Evolutionary conservation across 257 asterid genomes (phyloP).

Genomic region (Petunia secreta): DNA sequence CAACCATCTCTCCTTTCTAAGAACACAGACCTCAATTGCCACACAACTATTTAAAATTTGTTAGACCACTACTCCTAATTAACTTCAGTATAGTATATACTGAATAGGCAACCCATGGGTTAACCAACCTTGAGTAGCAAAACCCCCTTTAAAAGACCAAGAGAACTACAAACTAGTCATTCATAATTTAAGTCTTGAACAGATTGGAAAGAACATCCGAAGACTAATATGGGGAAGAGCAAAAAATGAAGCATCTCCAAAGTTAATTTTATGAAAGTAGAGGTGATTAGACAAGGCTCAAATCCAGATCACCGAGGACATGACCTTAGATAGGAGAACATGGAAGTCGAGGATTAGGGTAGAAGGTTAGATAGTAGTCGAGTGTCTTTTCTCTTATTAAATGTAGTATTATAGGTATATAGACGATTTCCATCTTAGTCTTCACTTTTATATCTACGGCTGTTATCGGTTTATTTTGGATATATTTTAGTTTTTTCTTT

Average conservation of each 20-base stretch:
- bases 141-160: not conserved
- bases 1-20: too few species aligned
- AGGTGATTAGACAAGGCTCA: not conserved
- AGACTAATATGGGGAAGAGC: not conserved
- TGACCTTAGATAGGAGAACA: too few species aligned
- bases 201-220: not conserved
- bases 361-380: too few species aligned
- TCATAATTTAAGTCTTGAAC: not conserved
- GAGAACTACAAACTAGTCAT: not conserved
- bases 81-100: not conserved
- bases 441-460: too few species aligned
- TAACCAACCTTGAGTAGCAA: not conserved
- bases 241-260: not conserved
- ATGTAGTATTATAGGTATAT: too few species aligned
- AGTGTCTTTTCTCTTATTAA: too few species aligned
- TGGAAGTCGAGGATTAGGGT: too few species aligned
- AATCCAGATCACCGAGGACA: too few species aligned
- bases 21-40: not conserved
- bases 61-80: not conserved
- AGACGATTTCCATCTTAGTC: too few species aligned
- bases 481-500: too few species aligned
- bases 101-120: not conserved
- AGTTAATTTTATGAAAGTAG: not conserved
- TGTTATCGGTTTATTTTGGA: too few species aligned
- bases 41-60: not conserved